A percentile compares a stretch with the other conserved stretches of the same genome.
Conservation (phyloP, 306 rosid genomes). For the Glycine tomentella region DNA sequence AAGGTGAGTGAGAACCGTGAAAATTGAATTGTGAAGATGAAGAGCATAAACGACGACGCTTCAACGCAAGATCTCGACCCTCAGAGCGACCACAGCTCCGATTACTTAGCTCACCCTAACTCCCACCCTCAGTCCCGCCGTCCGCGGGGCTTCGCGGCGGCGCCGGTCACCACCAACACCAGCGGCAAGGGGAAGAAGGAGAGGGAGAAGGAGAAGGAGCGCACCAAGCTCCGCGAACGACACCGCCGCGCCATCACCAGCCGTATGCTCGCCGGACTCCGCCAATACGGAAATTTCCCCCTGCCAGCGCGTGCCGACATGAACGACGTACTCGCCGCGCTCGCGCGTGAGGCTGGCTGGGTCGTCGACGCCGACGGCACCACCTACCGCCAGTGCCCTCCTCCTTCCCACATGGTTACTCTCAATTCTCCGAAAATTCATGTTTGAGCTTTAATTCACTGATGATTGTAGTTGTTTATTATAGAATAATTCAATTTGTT, state of each 20-base stretch:
- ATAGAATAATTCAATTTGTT: not conserved
- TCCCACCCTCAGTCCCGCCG: slow-evolving; percentile 74
- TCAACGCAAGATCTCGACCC: slow-evolving; percentile 72
- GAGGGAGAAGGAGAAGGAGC: slow-evolving; percentile 94
- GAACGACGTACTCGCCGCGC: slow-evolving; percentile 97
- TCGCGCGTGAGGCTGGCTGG: slow-evolving; percentile 99
- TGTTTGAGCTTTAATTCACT: slow-evolving; percentile 14
- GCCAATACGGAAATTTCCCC: slow-evolving; percentile 94
- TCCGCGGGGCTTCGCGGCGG: slow-evolving; percentile 90
- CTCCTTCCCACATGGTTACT: slow-evolving; percentile 56
- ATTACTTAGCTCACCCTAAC: slow-evolving; percentile 50
- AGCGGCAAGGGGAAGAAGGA: slow-evolving; percentile 79
- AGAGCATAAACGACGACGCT: slow-evolving; percentile 55
- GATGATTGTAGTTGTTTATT: slow-evolving; percentile 12
- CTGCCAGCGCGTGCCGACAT: slow-evolving; percentile 98
- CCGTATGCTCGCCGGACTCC: slow-evolving; percentile 95
- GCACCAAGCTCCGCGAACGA: slow-evolving; percentile 96
- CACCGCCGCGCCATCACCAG: slow-evolving; percentile 99
- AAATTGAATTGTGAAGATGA: slow-evolving; percentile 42
- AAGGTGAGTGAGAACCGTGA: not conserved
- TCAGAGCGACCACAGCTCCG: slow-evolving; percentile 75
- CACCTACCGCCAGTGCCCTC: slow-evolving; percentile 79
- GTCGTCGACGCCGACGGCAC: slow-evolving; percentile 89
- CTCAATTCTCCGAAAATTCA: not conserved
- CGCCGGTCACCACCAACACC: slow-evolving; percentile 40